A percentile compares a stretch with the other conserved stretches of the same genome.
These are phyloP conservation scores for Carnegiea gigantea DNA, from an alignment of 179 eudicot species.

Conservation along the genomic window DNA sequence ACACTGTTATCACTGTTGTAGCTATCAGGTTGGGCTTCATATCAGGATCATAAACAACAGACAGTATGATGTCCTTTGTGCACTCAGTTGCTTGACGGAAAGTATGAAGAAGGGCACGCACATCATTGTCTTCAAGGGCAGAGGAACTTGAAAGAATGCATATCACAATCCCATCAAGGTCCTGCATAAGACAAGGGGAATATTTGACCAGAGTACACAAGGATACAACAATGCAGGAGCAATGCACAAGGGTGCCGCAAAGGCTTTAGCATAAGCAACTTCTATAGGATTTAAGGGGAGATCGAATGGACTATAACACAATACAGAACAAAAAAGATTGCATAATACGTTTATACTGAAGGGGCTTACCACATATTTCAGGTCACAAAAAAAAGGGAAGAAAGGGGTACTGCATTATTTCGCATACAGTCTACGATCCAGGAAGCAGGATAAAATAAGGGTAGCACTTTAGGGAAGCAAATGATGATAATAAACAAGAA, in stretches of 20 bases:
- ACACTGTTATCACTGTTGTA: slow-evolving; percentile 54
- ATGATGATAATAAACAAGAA: background rate
- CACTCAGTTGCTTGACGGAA: slow-evolving; percentile 62
- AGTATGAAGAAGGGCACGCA: slow-evolving; percentile 40
- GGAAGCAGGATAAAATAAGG: background rate
- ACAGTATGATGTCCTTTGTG: slow-evolving; percentile 53
- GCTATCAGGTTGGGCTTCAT: slow-evolving; percentile 53
- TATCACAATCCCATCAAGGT: slow-evolving; percentile 51
- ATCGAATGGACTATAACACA: background rate
- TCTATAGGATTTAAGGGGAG: background rate
- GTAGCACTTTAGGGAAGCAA: background rate
- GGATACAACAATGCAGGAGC: background rate
- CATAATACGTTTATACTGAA: background rate
- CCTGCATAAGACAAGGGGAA: slow-evolving; percentile 38
- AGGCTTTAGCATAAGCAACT: background rate
- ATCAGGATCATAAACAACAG: slow-evolving; percentile 59
- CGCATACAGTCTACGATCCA: background rate
- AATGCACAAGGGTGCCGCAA: background rate
- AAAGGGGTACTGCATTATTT: background rate
- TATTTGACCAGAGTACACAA: slow-evolving; percentile 4
- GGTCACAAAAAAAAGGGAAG: background rate
- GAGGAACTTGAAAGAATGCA: slow-evolving; percentile 69
- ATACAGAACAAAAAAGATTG: background rate
- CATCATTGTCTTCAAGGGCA: slow-evolving; percentile 45
- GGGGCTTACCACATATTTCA: background rate